These are phyloP conservation scores for Chaetomium strumarium DNA, from an alignment of 2,329 filamentous ascomycete genomes.

Conservation along the genomic window DNA sequence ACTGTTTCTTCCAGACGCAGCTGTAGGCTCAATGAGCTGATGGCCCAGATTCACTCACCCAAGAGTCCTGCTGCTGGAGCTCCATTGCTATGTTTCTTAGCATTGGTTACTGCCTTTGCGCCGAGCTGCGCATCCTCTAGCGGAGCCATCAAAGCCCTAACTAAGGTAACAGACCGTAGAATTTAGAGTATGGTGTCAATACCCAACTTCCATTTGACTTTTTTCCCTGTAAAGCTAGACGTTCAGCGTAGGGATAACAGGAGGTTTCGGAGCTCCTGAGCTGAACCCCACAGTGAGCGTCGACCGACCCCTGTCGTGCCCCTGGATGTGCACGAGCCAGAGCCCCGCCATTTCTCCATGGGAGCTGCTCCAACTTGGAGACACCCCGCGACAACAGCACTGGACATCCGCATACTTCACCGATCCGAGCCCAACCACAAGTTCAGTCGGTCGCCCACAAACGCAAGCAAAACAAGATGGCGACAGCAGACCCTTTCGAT, in stretches of 20 bases:
- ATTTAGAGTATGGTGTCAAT: background rate
- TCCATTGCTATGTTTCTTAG: background rate
- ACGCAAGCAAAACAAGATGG: slow-evolving; percentile 18
- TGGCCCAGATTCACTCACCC: background rate
- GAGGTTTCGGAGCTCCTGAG: background rate
- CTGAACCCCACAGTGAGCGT: background rate
- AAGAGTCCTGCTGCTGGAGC: background rate
- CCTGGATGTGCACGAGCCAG: slow-evolving; percentile 18
- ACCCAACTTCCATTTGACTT: background rate
- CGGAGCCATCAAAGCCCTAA: background rate
- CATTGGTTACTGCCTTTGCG: background rate
- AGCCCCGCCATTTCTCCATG: slow-evolving; percentile 9
- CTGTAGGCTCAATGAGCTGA: background rate
- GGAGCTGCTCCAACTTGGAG: slow-evolving; percentile 2
- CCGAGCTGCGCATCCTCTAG: background rate
- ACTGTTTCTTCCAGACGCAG: background rate
- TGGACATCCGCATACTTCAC: background rate
- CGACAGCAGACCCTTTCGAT: slow-evolving; percentile 62
- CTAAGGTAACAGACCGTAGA: background rate
- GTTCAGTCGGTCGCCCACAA: background rate
- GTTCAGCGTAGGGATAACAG: background rate
- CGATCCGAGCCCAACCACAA: background rate
- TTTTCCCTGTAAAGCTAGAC: background rate
- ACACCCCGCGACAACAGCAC: slow-evolving; percentile 13
- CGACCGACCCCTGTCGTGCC: background rate